Evolutionary conservation across 768 basidiomycete species (phyloP), one percentile per base, ranked within the genome.

Genomic region (Panaeolus papilionaceus): DNA sequence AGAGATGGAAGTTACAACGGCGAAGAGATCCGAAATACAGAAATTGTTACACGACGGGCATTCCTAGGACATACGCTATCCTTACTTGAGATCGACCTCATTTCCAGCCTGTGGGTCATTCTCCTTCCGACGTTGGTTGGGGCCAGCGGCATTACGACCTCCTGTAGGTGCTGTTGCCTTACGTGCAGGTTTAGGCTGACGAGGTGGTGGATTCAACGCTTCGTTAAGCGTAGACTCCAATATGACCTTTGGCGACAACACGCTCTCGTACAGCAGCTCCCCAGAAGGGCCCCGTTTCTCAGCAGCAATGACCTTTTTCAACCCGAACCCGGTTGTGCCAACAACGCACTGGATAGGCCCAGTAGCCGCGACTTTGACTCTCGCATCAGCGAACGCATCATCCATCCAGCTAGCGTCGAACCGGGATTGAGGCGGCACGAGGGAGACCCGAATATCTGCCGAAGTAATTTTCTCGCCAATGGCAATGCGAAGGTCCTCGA

Each of bases 201-300:
- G 54, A 58, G 54, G 54, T 4, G 68, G 65, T 9, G 68, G 66
- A 28, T 74, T 69, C 51, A 73, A 63, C 4, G 69, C 67, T 37
- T 72, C 74, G 18, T 63, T 66, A 49, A 75, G 37, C 6, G 70
- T 73, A 33, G 72, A 69, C 54, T 69, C 68, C 14, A 74, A 65
- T 3, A 71, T 64, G 12, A 75, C 71, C 62, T 73, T 73, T 1
- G 74, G 68, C 3, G 64, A 5, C 6, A 72, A 62, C 1, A 75
- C 51, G n/a, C 42, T 68, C 45, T 67, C 64, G 16, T 47, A 58
- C 49, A 65, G 20, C 64, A 66, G n/a, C 4, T 18, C 20, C 38
- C 28, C 51, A 64, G 26, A 64, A 64, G 28, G 37, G 58, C 28
- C 20, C 49, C 6, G 51, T 64, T 49, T 28, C 44, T 33, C 4